phyloP scores from a whole-genome alignment of 1,284 basidiomycete genomes.

The Cutaneotrichosporon arboriforme region DNA sequence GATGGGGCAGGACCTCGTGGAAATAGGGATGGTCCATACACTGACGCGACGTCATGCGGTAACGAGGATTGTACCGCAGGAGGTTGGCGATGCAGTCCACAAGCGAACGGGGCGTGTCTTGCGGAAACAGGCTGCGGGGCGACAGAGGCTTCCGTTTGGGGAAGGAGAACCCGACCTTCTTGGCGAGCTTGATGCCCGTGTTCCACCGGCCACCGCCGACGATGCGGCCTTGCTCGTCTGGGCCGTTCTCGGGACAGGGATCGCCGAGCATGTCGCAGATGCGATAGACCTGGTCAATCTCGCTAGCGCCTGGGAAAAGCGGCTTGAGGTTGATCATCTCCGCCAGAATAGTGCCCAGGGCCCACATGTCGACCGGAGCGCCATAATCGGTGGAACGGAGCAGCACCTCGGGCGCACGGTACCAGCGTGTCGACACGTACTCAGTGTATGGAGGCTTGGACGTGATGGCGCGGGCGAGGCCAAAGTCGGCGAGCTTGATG shows the following conservation, averaged over 20 bases:
- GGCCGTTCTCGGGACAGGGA: conserved; percentile 74
- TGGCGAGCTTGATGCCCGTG: conserved; percentile 78
- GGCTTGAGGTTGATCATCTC: conserved; percentile 93
- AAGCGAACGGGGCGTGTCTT: conserved; percentile 68
- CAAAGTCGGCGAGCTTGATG: conserved; percentile 98
- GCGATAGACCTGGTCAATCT: conserved; percentile 85
- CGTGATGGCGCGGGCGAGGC: conserved; percentile 83
- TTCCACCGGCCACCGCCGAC: conserved; percentile 86
- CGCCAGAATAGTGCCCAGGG: conserved; percentile 94
- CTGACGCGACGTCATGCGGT: conserved; percentile 74
- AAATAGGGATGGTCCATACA: conserved; percentile 88
- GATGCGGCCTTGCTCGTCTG: conserved; percentile 62
- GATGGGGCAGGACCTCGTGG: conserved; percentile 56
- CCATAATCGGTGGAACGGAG: conserved; percentile 88
- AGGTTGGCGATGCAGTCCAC: conserved; percentile 89
- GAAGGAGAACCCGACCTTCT: conserved; percentile 80
- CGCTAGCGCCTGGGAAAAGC: conserved; percentile 93
- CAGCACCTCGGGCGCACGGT: conserved; percentile 95
- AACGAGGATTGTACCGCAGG: conserved; percentile 84
- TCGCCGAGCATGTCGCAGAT: conserved; percentile 93
- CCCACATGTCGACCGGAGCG: conserved; percentile 98
- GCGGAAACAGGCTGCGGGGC: conserved; percentile 72
- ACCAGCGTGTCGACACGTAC: conserved; percentile 98
- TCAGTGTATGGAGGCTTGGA: conserved; percentile 94
- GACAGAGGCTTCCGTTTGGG: conserved; percentile 76